Conservation (phyloP, 352 stramenopile genomes). For the Elongisporangium undulatum region DNA sequence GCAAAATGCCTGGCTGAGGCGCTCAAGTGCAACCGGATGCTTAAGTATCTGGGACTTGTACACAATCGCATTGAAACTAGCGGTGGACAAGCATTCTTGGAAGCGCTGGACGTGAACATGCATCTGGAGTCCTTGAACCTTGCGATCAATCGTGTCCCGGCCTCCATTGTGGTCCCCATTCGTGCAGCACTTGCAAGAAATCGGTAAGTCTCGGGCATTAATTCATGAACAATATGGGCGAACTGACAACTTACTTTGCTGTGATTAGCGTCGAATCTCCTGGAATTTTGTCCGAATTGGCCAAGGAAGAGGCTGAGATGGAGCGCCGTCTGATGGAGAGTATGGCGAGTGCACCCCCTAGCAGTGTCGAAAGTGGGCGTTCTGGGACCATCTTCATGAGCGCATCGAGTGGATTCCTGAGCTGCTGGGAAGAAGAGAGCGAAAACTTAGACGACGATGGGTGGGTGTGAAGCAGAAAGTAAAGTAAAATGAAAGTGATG, state of each 20-base stretch:
- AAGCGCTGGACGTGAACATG: conserved; percentile 62
- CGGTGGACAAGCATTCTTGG: conserved; percentile 41
- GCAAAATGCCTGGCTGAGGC: conserved; percentile 44
- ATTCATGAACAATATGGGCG: not conserved
- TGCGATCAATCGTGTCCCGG: conserved; percentile 44
- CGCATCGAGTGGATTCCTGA: conserved; percentile 57
- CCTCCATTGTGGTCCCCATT: conserved; percentile 40
- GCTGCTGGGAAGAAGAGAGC: conserved; percentile 36
- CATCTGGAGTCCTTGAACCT: conserved; percentile 58
- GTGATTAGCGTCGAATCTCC: not conserved
- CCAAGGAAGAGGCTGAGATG: conserved; percentile 40
- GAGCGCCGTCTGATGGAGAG: conserved; percentile 21
- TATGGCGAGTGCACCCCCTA: not conserved
- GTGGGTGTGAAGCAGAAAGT: conserved; percentile 14
- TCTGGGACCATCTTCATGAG: conserved; percentile 6
- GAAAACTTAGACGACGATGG: conserved; percentile 35
- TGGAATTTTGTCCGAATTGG: conserved; percentile 22
- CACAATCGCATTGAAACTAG: conserved; percentile 51
- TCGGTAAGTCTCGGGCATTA: conserved; percentile 20
- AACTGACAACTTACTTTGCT: not conserved
- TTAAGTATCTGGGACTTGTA: conserved; percentile 57
- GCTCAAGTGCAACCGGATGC: conserved; percentile 54
- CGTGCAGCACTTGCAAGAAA: conserved; percentile 46
- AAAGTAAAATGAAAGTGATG: not conserved
- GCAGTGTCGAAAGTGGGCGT: not conserved